Evolutionary conservation across 1,139 yeast species (phyloP), one percentile per base, ranked within the genome.

Genomic region (Geotrichum klebahnii): DNA sequence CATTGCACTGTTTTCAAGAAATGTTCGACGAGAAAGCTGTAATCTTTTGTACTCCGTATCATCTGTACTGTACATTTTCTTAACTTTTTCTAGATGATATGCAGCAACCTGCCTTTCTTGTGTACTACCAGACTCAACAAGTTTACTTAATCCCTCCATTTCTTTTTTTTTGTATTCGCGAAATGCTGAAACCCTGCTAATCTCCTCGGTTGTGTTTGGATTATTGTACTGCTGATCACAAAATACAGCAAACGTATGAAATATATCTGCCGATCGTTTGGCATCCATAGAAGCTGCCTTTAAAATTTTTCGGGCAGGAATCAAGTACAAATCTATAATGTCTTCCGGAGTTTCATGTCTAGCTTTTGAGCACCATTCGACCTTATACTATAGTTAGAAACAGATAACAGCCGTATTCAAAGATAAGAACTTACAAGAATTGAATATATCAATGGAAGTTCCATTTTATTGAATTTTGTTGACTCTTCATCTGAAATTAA

Each of bases 211-310:
- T 14, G 76, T 61, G 1, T 68, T 67, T 2, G 72, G 63, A 2
- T 78, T 74, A 54, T 76, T 75, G 41, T 78, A 70, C 59, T 86
- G 94, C 5, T 70, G 68, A 58, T 85, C 87, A 62, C 97, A 87
- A 61, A 90, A 90, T 31, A 74, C 72, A 0, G 90, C 97, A 59
- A 85, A 76, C 2, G 74, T 70, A 54, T 78, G 82, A 60, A 67
- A 84, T 1, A 81, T 74, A 32, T 69, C 66, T 0, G 84, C 77
- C 1, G 43, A 60, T 52, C 14, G 58, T 57, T 16, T 48, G 8
- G 31, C 62, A 48, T 55, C 62, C 59, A 35, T 58, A 19, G 41
- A 17, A 0, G 53, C 39, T 1, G 58, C 60, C 37, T 61, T 61
- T 51, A 9, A 12, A 3, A 38, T 20, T 6, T 41, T 24, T 9